Percentiles rank a stretch among this genome's conserved stretches.
Conservation (phyloP, 306 rosid genomes). For the Quercus robur region DNA sequence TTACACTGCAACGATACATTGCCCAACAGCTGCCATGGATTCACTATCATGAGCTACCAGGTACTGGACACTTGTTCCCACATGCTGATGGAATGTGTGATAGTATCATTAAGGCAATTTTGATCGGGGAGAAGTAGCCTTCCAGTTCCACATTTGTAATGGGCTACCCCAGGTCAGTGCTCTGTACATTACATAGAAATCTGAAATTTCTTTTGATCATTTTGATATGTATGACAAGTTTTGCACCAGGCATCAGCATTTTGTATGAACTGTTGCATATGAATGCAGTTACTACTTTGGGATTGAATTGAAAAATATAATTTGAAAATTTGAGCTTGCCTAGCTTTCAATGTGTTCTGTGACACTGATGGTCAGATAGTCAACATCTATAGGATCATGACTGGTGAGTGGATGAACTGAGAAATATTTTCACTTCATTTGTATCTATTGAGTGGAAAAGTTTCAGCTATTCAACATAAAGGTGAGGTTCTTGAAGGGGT, state of each 20-base stretch:
- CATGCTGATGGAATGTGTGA: conserved; percentile 47
- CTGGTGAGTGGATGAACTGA: no score
- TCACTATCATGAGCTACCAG: conserved; percentile 72
- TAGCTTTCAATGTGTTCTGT: neutral
- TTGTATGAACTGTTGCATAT: neutral
- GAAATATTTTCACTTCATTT: no score
- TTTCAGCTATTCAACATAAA: no score
- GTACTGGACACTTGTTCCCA: conserved; percentile 69
- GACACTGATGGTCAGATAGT: no score
- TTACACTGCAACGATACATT: conserved; percentile 50
- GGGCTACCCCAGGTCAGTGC: conserved; percentile 14
- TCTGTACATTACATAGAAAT: conserved; percentile 10
- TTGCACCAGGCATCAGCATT: neutral
- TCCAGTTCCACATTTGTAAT: neutral
- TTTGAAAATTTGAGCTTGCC: neutral
- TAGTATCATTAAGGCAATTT: conserved; percentile 45
- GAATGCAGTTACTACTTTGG: conserved; percentile 10
- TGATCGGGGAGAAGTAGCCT: conserved; percentile 32
- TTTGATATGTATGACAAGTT: conserved; percentile 12
- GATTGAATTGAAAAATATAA: conserved; percentile 3
- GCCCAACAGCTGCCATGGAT: conserved; percentile 74
- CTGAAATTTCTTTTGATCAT: conserved; percentile 16
- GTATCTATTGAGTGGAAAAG: no score
- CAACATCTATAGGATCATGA: no score
- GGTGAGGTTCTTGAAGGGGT: no score